Conservation (phyloP, 805 yeast genomes). For the Myxozyma monticola region DNA sequence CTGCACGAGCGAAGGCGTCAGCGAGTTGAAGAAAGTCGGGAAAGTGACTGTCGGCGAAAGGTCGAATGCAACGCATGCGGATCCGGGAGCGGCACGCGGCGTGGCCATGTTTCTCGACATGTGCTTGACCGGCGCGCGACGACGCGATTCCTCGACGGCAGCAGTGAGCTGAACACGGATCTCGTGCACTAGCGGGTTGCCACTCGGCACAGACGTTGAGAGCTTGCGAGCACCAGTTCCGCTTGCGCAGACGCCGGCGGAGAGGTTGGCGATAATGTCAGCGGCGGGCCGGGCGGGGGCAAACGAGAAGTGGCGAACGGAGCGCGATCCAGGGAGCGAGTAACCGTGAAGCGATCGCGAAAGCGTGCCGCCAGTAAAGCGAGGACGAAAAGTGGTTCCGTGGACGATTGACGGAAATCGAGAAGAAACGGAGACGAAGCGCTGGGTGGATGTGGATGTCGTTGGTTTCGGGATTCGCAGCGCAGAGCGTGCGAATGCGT, state of each 20-base stretch:
- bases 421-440: constrained; percentile 3
- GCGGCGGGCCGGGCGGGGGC: constrained; percentile 19
- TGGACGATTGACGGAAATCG: constrained; percentile 9
- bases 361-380: constrained; percentile 28
- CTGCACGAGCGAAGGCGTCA: constrained; percentile 49
- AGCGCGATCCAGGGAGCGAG: constrained; percentile 26
- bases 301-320: constrained; percentile 24
- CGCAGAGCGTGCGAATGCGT: constrained; percentile 1
- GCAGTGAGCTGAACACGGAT: not conserved
- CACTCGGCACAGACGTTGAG: not conserved
- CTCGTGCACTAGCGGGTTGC: not conserved
- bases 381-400: constrained; percentile 28
- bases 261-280: constrained; percentile 21
- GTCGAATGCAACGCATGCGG: constrained; percentile 42
- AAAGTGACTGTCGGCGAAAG: constrained; percentile 45
- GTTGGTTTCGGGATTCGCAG: too few relatives aligned
- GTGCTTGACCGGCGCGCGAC: not conserved
- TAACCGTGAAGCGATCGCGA: constrained; percentile 25
- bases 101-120: not conserved
- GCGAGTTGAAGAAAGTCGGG: constrained; percentile 44
- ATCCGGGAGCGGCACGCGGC: not conserved
- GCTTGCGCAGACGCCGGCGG: constrained; percentile 15
- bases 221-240: constrained; percentile 22
- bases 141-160: not conserved
- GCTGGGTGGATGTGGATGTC: not conserved